Evolutionary conservation across 495 filamentous ascomycete genomes (phyloP), one percentile per base, ranked within the genome.

Genomic region (Clohesyomyces aquaticus): DNA sequence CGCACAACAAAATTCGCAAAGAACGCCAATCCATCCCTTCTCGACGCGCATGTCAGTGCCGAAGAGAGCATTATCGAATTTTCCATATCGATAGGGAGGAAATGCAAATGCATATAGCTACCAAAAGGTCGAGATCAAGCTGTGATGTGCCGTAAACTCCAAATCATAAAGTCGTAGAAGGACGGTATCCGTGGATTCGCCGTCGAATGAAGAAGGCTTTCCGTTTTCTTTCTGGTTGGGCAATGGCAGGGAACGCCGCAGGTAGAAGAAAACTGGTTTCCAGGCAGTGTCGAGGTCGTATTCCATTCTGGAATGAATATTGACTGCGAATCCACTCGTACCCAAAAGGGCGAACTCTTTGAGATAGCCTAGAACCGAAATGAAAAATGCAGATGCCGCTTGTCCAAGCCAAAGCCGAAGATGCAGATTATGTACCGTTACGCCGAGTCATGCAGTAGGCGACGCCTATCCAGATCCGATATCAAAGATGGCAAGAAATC

Each of bases 401-500:
- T 21, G 16, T 25, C 47, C 16, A 50, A 25, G 22, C 29, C 23
- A n/a, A 35, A 11, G 12, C 50, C 48, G 25, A 28, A 51, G 50
- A 29, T 54, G 4, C 12, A 28, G 10, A 18, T 54, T 12, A 26
- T 29, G 9, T 2, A 35, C 18, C 11, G 10, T 32, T 3, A 12
- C 12, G 50, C 18, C 4, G 18, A n/a, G 50, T 4, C 27, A 29
- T 29, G 32, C 19, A 19, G 19, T 2, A 42, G 22, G 18, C 14
- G 18, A 45, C 18, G 38, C 29, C 32, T 41, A 52, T 38, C 49
- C 48, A 61, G 59, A 61, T 61, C 49, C 3, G 12, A 32, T 26
- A 43, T 23, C 27, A 3, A 32, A 61, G 57, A 51, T 51, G 19
- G 57, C 57, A 29, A 52, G 12, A 51, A 19, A 52, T 52, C 47